Evolutionary conservation across 2,329 filamentous ascomycete genomes (phyloP).

Genomic region (Colletotrichum lini): DNA sequence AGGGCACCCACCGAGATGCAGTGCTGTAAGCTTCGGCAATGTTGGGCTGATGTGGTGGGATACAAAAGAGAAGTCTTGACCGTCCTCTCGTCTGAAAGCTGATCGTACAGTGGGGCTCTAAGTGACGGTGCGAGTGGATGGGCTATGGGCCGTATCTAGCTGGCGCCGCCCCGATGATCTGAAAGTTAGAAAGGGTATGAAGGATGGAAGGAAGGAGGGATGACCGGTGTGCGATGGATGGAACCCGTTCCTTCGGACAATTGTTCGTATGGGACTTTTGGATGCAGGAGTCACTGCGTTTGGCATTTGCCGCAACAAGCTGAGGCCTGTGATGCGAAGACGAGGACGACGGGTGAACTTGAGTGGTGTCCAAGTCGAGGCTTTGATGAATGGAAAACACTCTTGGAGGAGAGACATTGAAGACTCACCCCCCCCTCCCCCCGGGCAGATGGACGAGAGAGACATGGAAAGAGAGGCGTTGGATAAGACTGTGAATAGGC

Average conservation of each 20-base stretch:
- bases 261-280: slow-evolving; percentile 18
- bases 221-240: neutral
- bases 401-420: slow-evolving; percentile 4
- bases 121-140: neutral
- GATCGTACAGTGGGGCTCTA: neutral
- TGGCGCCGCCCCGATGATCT: slow-evolving; percentile 15
- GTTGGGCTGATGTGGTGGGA: slow-evolving; percentile 2
- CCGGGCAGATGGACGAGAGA: neutral
- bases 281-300: slow-evolving; percentile 15
- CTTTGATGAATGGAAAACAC: neutral
- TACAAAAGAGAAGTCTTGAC: slow-evolving; percentile 8
- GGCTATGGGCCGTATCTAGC: neutral
- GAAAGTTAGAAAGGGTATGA: slow-evolving; percentile 29
- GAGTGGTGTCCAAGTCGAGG: slow-evolving; percentile 3
- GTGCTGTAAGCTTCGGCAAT: slow-evolving; percentile 27
- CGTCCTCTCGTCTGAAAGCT: neutral
- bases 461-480: slow-evolving; percentile 5
- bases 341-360: slow-evolving; percentile 6
- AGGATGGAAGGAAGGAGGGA: neutral
- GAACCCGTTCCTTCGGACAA: slow-evolving; percentile 35
- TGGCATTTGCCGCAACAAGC: slow-evolving; percentile 5
- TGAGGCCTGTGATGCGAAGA: slow-evolving; percentile 4
- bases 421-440: neutral
- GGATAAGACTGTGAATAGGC: slow-evolving; percentile 13
- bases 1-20: neutral